phyloP scores from a whole-genome alignment of 1,139 yeast genomes.

The Pichia sp. region DNA sequence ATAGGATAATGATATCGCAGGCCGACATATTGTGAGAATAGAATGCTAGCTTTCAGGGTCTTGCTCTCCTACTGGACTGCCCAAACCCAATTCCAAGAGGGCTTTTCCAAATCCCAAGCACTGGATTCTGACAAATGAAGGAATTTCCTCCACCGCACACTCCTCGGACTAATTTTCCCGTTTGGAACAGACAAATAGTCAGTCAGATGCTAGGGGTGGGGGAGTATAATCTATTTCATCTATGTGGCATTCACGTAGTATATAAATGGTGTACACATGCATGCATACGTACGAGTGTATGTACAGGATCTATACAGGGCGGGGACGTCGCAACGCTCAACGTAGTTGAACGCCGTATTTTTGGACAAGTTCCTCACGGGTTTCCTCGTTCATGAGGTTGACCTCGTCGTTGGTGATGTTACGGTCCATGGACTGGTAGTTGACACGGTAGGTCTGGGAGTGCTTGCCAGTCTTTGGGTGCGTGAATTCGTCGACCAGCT shows the following conservation, averaged over 20 bases:
- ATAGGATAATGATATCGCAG: conserved; percentile 43
- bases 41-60: neutral
- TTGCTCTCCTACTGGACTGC: neutral
- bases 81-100: neutral
- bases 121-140: neutral
- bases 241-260: neutral
- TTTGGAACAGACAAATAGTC: neutral
- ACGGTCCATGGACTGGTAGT: conserved; percentile 95
- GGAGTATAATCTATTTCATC: too few species aligned
- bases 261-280: neutral
- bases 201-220: neutral
- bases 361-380: conserved; percentile 50
- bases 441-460: conserved; percentile 84
- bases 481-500: conserved; percentile 70
- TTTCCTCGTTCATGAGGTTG: conserved; percentile 61
- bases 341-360: conserved; percentile 61
- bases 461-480: conserved; percentile 78
- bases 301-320: neutral
- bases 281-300: neutral
- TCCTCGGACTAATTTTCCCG: neutral
- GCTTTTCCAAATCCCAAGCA: neutral
- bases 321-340: conserved; percentile 25
- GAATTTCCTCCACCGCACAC: neutral
- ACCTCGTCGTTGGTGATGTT: conserved; percentile 79
- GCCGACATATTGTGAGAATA: neutral